Evolutionary conservation across 306 rosid genomes (phyloP), one percentile per base, ranked within the genome.

Genomic region (Glycine soja): DNA sequence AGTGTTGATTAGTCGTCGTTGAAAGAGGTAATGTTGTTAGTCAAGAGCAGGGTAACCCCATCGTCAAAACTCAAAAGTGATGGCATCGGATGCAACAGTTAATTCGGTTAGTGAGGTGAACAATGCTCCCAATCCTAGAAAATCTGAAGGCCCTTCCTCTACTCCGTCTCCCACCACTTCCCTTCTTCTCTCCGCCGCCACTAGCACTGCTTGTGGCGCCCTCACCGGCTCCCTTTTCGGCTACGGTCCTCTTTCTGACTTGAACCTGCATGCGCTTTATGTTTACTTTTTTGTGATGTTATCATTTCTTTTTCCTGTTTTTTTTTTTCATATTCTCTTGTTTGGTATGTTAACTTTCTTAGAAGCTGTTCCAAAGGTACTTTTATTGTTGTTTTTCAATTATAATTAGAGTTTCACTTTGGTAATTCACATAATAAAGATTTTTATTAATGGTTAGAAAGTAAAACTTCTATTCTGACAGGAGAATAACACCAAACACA

Each of bases 161-260:
- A 7, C 70, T 62, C 76, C 77, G 3, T 42, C 52, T 15, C 8
- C 73, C 73, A 9, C 89, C 32, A 85, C 87, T 57, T 93, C 97
- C 82, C 90, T 93, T 63, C 64, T 88, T 57, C 68, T 91, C 76
- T 93, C 90, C 62, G 92, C 90, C 8, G 90, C 89, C 7, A 13
- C 70, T 15, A 93, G 89, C 87, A 87, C 95, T 54, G 89, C 89
- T 42, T 88, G 82, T 45, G 93, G 97, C 3, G 97, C 93, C 43
- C 72, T 94, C 84, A 88, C 89, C 85, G 98, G 98, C 84, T 89
- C 95, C 86, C 76, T 94, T 71, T 94, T 87, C 34, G 98, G 98
- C 83, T 94, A 91, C 30, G 98, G 97, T 91, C n/a, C 43, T 68
- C 36, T 63, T 67, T 76, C 80, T 8, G 3, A 67, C 3, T n/a